Base-by-base conservation (phyloP, 305 asterid species). In the Fraxinus nigra region DNA sequence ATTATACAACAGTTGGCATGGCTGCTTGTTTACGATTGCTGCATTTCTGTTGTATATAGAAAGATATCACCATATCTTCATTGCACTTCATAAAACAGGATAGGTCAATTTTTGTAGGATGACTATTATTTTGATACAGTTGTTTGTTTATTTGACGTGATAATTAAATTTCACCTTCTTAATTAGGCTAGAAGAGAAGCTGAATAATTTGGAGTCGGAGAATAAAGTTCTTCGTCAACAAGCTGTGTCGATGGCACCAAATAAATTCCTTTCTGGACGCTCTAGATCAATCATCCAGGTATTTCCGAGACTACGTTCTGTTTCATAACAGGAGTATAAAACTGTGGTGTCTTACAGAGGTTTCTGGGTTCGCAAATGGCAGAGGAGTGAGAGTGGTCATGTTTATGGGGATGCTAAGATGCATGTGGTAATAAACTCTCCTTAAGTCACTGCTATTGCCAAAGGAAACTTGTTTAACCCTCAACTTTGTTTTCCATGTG, bases 141-240 rank as follows among this genome's bases (percentile, higher is more conserved):
- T 84, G 61, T 72, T 51, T 79, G 43, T 79, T 77, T 73, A 75
- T 37, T 72, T 81, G 74, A 83, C n/a, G 32, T 54, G 77, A 61
- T 48, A 33, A 72, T 37, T 70, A 76, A 51, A 65, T 56, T 35
- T 82, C 81, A 69, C 10, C 77, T 18, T 78, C 56, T 65, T 63
- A 30, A 79, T 80, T 89, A 96, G 99, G 92, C 92, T 90, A 72
- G 99, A 96, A 89, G 99, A 96, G 91, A 96, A 92, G 94, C 85
- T 91, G 79, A 84, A 84, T 83, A 94, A 96, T 84, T 86, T 92
- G 76, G 99, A 96, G 88, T 94, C 98, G 1, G 99, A 96, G 87
- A 96, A 92, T 83, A 94, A 96, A 93, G 98, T 96, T 90, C 91
- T 96, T 85, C 98, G 99, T 83, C 99, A 96, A 87, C 99, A 96